Percentiles rank a stretch among this genome's conserved stretches.
These are phyloP conservation scores for Pleurotus tuoliensis DNA, from an alignment of 768 basidiomycete genomes.

Conservation along the genomic window DNA sequence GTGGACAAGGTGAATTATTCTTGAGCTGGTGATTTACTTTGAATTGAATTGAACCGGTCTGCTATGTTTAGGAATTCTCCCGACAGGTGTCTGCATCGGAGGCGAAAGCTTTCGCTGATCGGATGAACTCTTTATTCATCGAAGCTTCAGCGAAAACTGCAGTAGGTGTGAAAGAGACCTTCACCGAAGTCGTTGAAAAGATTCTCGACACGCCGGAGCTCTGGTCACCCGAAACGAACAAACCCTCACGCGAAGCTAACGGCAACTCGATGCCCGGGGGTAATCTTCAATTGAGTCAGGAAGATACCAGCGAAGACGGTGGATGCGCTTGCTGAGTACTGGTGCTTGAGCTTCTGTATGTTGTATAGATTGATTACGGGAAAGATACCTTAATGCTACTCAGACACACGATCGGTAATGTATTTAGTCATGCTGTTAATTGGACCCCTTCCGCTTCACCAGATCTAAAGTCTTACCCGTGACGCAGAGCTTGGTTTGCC, in stretches of 20 bases:
- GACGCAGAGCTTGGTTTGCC: no score
- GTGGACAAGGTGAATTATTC: slow-evolving; percentile 69
- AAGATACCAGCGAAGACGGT: neutral
- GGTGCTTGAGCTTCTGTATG: no score
- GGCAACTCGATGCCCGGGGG: neutral
- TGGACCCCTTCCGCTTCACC: no score
- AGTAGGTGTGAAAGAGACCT: slow-evolving; percentile 73
- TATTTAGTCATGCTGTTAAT: neutral
- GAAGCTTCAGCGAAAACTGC: slow-evolving; percentile 94
- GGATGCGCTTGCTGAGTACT: neutral
- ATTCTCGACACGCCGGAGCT: slow-evolving; percentile 83
- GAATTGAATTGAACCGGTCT: neutral
- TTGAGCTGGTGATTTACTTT: neutral
- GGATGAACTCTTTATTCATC: slow-evolving; percentile 83
- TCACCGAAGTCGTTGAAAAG: slow-evolving; percentile 69
- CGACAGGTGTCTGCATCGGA: slow-evolving; percentile 81
- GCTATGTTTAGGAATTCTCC: slow-evolving; percentile 68
- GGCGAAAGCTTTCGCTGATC: slow-evolving; percentile 72
- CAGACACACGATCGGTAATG: neutral
- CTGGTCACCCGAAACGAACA: slow-evolving; percentile 39
- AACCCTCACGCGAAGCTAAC: neutral
- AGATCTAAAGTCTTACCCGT: no score
- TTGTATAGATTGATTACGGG: no score
- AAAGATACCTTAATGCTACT: neutral
- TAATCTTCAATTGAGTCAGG: neutral